Evolutionary conservation across 257 asterid genomes (phyloP).

Genomic region (Nicotiana otophora): DNA sequence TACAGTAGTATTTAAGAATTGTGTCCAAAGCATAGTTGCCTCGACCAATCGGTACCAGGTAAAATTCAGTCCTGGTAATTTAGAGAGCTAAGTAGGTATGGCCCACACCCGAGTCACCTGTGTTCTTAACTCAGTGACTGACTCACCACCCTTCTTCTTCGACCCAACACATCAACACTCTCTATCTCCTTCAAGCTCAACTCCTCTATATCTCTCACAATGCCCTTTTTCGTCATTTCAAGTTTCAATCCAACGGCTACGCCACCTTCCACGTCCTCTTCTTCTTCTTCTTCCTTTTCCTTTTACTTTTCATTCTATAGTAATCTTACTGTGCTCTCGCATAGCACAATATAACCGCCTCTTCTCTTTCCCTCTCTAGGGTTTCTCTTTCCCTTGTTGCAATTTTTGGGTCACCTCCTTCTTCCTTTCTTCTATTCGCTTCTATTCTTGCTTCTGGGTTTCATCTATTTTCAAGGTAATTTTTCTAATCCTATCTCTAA

Average conservation of each 20-base stretch:
- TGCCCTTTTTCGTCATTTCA: conserved; percentile 30
- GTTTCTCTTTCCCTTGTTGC: conserved; percentile 12
- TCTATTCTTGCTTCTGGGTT: neutral
- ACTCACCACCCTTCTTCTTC: conserved; percentile 14
- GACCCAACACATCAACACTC: neutral
- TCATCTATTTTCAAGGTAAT: neutral
- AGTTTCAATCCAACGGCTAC: conserved; percentile 26
- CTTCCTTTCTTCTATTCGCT: neutral
- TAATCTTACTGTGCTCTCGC: neutral
- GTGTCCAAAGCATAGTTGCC: too few species aligned
- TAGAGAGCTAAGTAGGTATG: too few species aligned
- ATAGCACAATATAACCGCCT: conserved; percentile 13
- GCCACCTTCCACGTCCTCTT: conserved; percentile 19
- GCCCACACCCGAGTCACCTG: neutral
- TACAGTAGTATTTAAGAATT: too few species aligned
- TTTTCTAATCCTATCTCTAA: neutral
- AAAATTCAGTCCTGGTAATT: too few species aligned
- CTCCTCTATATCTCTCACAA: neutral
- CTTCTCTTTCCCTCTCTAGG: conserved; percentile 18
- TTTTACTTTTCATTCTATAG: neutral
- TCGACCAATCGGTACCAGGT: too few species aligned
- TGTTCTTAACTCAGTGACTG: conserved; percentile 8
- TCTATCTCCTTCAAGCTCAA: neutral
- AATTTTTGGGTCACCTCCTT: neutral
- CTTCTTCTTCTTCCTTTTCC: conserved; percentile 15